A percentile compares a stretch with the other conserved stretches of the same genome.
Conservation (phyloP, 495 filamentous ascomycete species). For the Durotheca rogersii region DNA sequence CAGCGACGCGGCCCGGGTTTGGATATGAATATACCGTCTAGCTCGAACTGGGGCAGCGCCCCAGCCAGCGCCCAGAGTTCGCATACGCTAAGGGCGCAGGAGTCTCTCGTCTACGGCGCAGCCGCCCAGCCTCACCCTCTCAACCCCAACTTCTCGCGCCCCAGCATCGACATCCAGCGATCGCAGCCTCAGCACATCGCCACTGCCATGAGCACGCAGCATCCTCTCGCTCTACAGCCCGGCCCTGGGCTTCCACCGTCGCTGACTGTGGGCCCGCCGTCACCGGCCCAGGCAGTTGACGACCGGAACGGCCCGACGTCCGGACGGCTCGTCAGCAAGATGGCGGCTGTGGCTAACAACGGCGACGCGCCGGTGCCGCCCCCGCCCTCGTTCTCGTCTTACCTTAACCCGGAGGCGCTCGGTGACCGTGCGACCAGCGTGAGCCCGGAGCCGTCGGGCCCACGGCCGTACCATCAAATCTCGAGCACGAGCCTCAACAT, state of each 20-base stretch:
- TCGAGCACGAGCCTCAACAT: constrained; percentile 26
- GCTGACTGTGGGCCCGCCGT: too few relatives aligned
- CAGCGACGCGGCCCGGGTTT: background rate
- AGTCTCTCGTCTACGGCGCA: background rate
- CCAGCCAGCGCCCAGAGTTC: constrained; percentile 17
- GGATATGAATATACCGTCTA: constrained; percentile 19
- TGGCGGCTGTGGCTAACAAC: constrained; percentile 11
- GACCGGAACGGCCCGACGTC: constrained; percentile 14
- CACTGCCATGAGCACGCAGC: constrained; percentile 17
- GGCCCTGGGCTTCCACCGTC: constrained; percentile 1
- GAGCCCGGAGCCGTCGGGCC: constrained; percentile 36
- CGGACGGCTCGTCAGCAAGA: constrained; percentile 25
- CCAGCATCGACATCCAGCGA: constrained; percentile 8
- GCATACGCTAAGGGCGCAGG: background rate
- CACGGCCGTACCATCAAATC: constrained; percentile 30
- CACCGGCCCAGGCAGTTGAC: too few relatives aligned
- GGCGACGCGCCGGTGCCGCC: background rate
- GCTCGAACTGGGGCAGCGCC: constrained; percentile 28
- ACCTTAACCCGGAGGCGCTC: constrained; percentile 33
- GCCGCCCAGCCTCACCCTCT: constrained; percentile 10
- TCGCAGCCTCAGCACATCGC: constrained; percentile 28
- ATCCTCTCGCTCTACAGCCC: constrained; percentile 6
- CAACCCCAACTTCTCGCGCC: constrained; percentile 17
- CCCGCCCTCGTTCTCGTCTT: background rate
- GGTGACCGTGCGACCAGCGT: constrained; percentile 35